These are phyloP conservation scores for Pythium aquatile DNA, from an alignment of 352 stramenopile species.

Conservation along the genomic window DNA sequence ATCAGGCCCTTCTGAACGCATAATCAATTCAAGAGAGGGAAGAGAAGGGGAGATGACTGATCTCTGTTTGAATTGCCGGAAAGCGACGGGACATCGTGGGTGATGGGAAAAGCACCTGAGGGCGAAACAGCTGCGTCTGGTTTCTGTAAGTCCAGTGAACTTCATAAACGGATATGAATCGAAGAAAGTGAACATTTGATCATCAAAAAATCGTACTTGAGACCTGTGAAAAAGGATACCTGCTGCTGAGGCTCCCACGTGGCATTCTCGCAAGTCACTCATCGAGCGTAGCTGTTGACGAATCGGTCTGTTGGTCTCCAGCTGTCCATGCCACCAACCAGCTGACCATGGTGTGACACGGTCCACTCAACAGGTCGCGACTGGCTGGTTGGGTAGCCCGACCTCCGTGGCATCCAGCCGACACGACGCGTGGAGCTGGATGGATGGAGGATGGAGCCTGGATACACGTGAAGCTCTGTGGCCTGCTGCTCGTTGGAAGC, in stretches of 20 bases:
- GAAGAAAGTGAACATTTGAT: not conserved
- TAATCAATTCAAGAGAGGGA: conserved; percentile 14
- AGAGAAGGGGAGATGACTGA: conserved; percentile 26
- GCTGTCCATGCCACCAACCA: not conserved
- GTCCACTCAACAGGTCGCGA: not conserved
- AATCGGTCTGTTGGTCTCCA: not conserved
- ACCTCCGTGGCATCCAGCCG: not conserved
- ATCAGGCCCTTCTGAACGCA: conserved; percentile 11
- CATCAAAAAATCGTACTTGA: not conserved
- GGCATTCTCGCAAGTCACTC: not conserved
- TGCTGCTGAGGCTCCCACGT: not conserved
- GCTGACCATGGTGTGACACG: conserved; percentile 1
- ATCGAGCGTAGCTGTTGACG: not conserved
- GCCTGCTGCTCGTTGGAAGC: not conserved
- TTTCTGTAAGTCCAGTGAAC: not conserved
- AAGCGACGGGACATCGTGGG: conserved; percentile 1
- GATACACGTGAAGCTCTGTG: not conserved
- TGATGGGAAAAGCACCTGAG: not conserved
- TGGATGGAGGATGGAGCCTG: not conserved
- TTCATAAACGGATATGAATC: not conserved
- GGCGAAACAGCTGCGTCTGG: not conserved
- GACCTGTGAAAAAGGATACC: not conserved
- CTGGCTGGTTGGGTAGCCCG: not conserved
- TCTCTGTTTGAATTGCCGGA: conserved; percentile 8
- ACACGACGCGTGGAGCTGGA: not conserved